Evolutionary conservation across 345 rosid species (phyloP), one percentile per base, ranked within the genome.

Genomic region (Passiflora organensis): DNA sequence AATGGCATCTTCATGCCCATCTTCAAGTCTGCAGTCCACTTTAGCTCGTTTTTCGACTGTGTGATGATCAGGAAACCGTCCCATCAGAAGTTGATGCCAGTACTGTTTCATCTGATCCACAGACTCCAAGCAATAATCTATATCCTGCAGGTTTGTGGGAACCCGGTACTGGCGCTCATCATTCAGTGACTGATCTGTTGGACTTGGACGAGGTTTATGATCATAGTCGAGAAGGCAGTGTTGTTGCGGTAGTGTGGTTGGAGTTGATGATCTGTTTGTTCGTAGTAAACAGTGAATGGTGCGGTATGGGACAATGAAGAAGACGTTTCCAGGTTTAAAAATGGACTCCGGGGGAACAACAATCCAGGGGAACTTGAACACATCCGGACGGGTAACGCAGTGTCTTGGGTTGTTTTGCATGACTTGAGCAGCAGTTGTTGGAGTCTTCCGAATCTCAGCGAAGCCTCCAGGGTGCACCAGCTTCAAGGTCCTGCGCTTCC

Each of bases 321-420:
- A 79, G 22, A 68, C 71, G 17, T 51, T 39, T 2, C 79, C 84
- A 2, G 72, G 75, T 36, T 64, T 70, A 64, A 76, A 22, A 25
- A 76, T 18, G 0, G 78, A 70, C 42, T 79, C 69, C 0, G 78
- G 78, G 18, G 51, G 48, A 19, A 79, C 73, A n/a, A 73, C 81
- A 25, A 73, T 32, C 79, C 81, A 76, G 1, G 79, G 81, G 48
- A 52, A 62, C 67, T 16, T 57, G 69, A 79, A 76, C 36, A 73
- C 68, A 23, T 79, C 79, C 0, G 81, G 81, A 1, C 77, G 68
- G 1, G 81, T 63, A 47, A 79, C 76, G 2, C 59, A 71, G 65
- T 79, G 81, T 22, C 79, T 59, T 13, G 84, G 84, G 56, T 79
- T 48, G 54, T 56, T 65, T 48, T 55, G 59, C 81, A 79, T 76